phyloP scores from a whole-genome alignment of 805 yeast species.

The Lipomyces mesembrius region DNA sequence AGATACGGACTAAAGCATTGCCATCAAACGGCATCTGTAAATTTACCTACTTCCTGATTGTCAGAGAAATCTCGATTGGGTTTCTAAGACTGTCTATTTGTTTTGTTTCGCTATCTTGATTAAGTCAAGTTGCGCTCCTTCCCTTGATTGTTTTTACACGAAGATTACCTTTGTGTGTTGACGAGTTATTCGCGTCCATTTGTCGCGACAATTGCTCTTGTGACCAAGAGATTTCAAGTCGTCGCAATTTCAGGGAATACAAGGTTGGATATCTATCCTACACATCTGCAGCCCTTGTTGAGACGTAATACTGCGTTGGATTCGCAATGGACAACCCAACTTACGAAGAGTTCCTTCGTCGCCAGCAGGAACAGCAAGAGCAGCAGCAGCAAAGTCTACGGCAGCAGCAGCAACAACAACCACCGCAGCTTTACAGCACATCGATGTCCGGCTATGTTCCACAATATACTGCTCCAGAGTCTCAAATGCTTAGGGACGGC shows the following conservation, averaged over 20 bases:
- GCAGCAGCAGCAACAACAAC: conserved; percentile 2
- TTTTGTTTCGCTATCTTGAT: neutral
- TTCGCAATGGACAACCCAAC: neutral
- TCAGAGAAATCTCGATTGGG: neutral
- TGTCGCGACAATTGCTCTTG: neutral
- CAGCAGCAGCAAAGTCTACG: conserved; percentile 7
- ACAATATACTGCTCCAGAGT: neutral
- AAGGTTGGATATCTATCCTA: neutral
- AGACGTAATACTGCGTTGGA: neutral
- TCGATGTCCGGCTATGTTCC: conserved; percentile 3
- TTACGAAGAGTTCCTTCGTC: conserved; percentile 3
- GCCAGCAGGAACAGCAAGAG: conserved; percentile 8
- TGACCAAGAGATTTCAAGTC: neutral
- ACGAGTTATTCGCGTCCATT: too few relatives aligned
- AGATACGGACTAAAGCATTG: neutral
- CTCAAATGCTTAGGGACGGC: neutral
- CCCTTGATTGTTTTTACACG: neutral
- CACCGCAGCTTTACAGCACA: neutral
- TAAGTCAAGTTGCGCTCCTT: neutral
- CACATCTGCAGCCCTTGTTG: neutral
- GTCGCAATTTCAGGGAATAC: neutral
- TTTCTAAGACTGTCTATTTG: neutral
- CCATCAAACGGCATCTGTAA: conserved; percentile 1
- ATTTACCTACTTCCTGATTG: neutral
- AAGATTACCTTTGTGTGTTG: neutral